A percentile compares a stretch with the other conserved stretches of the same genome.
phyloP scores from a whole-genome alignment of 306 rosid genomes.

The Echinosophora koreensis region DNA sequence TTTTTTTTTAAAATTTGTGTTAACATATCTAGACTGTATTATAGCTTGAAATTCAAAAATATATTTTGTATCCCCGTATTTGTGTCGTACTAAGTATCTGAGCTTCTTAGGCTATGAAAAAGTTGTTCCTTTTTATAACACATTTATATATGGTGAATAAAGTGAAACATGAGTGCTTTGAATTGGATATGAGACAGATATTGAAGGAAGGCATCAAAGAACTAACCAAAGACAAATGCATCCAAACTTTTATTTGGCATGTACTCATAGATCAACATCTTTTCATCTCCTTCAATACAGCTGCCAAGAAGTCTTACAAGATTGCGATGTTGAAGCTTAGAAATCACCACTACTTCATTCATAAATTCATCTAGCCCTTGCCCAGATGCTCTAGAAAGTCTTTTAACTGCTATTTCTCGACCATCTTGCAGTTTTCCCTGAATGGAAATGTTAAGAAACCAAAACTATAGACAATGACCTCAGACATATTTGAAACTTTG shows the following conservation, averaged over 20 bases:
- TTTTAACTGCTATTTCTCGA: constrained; percentile 22
- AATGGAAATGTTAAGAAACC: background rate
- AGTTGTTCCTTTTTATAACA: background rate
- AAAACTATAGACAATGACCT: background rate
- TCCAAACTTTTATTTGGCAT: constrained; percentile 29
- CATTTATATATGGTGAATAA: background rate
- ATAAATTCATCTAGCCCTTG: constrained; percentile 25
- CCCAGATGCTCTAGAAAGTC: constrained; percentile 15
- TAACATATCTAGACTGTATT: too few relatives aligned
- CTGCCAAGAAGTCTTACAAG: constrained; percentile 11
- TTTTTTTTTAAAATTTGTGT: too few relatives aligned
- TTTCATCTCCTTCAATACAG: constrained; percentile 6
- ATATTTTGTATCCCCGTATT: too few relatives aligned
- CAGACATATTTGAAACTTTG: background rate
- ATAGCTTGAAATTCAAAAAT: too few relatives aligned
- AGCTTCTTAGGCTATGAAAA: background rate
- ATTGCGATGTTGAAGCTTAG: constrained; percentile 14
- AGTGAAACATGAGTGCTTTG: background rate
- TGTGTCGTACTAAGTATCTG: too few relatives aligned
- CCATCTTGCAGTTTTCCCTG: background rate
- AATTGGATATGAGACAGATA: background rate
- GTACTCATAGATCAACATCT: constrained; percentile 6
- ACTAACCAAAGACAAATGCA: constrained; percentile 42
- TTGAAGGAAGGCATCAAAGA: background rate
- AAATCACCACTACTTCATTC: constrained; percentile 4